These are phyloP conservation scores for Aspergillus candidus DNA, from an alignment of 2,329 filamentous ascomycete species.

Conservation along the genomic window DNA sequence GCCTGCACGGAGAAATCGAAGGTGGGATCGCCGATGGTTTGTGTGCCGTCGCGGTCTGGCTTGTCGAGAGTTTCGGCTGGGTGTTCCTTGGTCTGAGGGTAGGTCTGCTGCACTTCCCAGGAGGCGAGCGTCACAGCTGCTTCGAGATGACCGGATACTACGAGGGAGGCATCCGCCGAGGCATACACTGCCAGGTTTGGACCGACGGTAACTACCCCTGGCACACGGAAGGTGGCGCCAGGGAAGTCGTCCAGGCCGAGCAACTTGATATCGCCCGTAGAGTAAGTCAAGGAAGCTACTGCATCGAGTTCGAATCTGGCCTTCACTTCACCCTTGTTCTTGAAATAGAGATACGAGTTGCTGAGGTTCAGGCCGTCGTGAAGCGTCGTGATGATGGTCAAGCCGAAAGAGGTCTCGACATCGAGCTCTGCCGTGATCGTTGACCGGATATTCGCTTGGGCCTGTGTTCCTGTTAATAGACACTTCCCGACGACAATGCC, in stretches of 20 bases:
- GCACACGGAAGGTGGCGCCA: constrained; percentile 9
- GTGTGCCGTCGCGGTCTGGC: constrained; percentile 1
- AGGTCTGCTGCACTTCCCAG: constrained; percentile 18
- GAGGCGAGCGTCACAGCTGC: constrained; percentile 22
- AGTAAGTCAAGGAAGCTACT: constrained; percentile 5
- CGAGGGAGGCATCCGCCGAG: constrained; percentile 16
- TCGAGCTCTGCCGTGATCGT: constrained; percentile 5
- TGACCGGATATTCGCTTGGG: constrained; percentile 5
- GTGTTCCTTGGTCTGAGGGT: constrained; percentile 4
- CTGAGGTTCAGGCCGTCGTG: constrained; percentile 7
- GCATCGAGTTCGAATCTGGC: constrained; percentile 9
- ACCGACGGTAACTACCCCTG: constrained; percentile 9
- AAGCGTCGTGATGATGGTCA: constrained; percentile 8
- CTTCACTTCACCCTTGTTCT: constrained; percentile 4
- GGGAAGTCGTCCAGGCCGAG: constrained; percentile 10
- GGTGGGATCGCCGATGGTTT: constrained; percentile 4
- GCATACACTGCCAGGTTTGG: constrained; percentile 23
- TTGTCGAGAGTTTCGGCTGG: constrained; percentile 3
- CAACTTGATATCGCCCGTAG: constrained; percentile 8
- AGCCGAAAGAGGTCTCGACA: constrained; percentile 6
- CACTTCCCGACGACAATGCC: no score
- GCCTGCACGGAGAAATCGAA: constrained; percentile 9
- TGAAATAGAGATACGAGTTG: constrained; percentile 11
- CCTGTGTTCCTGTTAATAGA: background rate
- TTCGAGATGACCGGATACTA: constrained; percentile 19